phyloP scores from a whole-genome alignment of 345 rosid genomes.

The Moricandia arvensis region DNA sequence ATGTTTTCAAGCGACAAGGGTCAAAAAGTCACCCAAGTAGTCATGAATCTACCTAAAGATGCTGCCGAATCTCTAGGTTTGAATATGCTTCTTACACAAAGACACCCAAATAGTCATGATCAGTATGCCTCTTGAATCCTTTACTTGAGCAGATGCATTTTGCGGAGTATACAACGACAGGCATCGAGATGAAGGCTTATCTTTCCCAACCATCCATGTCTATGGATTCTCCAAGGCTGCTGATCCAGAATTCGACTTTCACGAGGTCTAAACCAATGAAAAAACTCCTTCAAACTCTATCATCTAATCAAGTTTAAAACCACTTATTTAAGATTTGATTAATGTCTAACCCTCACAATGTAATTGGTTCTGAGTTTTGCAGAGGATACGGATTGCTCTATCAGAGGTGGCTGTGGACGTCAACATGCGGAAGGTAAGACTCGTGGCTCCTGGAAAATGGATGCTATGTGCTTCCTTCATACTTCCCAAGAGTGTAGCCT shows the following conservation, averaged over 20 bases:
- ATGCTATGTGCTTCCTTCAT: constrained; percentile 79
- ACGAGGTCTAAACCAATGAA: constrained; percentile 52
- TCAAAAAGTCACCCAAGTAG: constrained; percentile 66
- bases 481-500: constrained; percentile 56
- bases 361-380: constrained; percentile 26
- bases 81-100: not conserved
- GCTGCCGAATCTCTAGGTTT: constrained; percentile 80
- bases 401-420: constrained; percentile 74
- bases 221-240: constrained; percentile 91
- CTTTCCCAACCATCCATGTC: constrained; percentile 72
- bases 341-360: not conserved
- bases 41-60: constrained; percentile 87
- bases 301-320: not conserved
- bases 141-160: constrained; percentile 60
- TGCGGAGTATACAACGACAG: constrained; percentile 59
- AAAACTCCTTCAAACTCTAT: not conserved
- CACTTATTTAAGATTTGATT: not conserved
- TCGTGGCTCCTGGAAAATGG: constrained; percentile 91
- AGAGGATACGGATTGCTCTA: constrained; percentile 76
- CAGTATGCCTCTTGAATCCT: not conserved
- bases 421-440: constrained; percentile 68
- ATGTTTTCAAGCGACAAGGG: constrained; percentile 75
- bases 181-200: constrained; percentile 40
- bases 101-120: too few relatives aligned
- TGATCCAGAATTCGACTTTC: constrained; percentile 92